Percentiles rank a stretch among this genome's conserved stretches.
Evolutionary conservation across 2,329 filamentous ascomycete genomes (phyloP).

Genomic region (Nemania diffusa): DNA sequence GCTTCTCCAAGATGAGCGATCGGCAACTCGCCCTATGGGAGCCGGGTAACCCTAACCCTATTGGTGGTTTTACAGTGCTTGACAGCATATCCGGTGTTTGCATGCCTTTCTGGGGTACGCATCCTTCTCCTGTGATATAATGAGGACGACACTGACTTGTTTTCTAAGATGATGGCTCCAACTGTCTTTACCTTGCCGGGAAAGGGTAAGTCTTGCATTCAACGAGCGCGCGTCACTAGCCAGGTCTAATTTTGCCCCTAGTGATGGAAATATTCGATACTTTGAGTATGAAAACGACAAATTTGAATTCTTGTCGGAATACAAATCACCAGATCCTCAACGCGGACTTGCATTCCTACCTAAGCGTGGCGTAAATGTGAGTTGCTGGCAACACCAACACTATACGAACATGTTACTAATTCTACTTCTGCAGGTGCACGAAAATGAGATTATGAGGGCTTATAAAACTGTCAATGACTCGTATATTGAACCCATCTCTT

Average conservation of each 20-base stretch:
- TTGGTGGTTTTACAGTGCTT: constrained; percentile 88
- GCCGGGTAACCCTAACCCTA: constrained; percentile 83
- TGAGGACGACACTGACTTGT: constrained; percentile 39
- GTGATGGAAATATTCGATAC: constrained; percentile 98
- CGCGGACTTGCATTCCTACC: constrained; percentile 94
- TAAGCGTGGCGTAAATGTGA: constrained; percentile 90
- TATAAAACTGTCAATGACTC: constrained; percentile 97
- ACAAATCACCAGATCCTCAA: constrained; percentile 96
- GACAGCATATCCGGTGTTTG: constrained; percentile 97
- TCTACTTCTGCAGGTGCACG: constrained; percentile 71
- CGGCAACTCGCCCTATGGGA: constrained; percentile 97
- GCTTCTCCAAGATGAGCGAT: constrained; percentile 98
- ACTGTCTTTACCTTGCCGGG: constrained; percentile 94
- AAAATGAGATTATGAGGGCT: constrained; percentile 94
- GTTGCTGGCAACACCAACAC: constrained; percentile 41
- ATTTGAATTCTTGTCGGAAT: constrained; percentile 95
- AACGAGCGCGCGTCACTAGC: constrained; percentile 12
- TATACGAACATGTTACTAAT: not conserved
- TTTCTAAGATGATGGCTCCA: constrained; percentile 82
- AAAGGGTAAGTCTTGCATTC: constrained; percentile 77
- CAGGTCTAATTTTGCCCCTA: constrained; percentile 53
- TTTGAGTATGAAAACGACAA: constrained; percentile 99
- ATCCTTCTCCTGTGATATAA: not conserved
- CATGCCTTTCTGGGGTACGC: constrained; percentile 96
- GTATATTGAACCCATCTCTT: constrained; percentile 97